Evolutionary conservation across 2,329 filamentous ascomycete species (phyloP).

Genomic region (Alternaria rosae): DNA sequence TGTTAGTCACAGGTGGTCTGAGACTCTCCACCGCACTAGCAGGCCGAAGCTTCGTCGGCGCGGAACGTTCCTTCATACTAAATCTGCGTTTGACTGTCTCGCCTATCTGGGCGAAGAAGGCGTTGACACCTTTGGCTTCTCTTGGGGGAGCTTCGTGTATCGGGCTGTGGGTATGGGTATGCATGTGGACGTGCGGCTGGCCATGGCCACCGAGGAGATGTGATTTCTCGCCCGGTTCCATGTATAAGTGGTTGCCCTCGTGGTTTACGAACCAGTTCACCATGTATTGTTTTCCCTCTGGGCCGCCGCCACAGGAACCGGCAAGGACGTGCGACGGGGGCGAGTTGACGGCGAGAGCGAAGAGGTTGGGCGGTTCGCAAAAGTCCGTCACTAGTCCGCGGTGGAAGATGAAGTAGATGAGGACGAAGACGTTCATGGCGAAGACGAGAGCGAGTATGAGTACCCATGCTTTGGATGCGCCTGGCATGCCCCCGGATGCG

Average conservation of each 20-base stretch:
- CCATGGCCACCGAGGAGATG: constrained; percentile 16
- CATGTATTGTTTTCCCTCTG: constrained; percentile 58
- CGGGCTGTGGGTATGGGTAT: constrained; percentile 11
- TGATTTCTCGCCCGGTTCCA: constrained; percentile 54
- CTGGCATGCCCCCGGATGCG: constrained; percentile 67
- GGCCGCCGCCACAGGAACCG: constrained; percentile 65
- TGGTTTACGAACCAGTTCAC: constrained; percentile 58
- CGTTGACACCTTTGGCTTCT: not conserved
- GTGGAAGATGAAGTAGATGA: constrained; percentile 68
- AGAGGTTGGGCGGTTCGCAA: constrained; percentile 78
- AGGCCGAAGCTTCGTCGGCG: constrained; percentile 23
- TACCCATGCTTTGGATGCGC: constrained; percentile 73
- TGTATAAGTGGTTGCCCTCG: constrained; percentile 61
- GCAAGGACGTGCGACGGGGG: constrained; percentile 61
- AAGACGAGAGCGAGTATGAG: constrained; percentile 71
- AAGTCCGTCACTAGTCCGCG: constrained; percentile 76
- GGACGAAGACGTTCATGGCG: constrained; percentile 69
- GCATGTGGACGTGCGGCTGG: constrained; percentile 19
- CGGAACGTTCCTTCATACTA: constrained; percentile 19
- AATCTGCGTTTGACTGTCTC: constrained; percentile 15
- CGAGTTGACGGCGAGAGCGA: constrained; percentile 73
- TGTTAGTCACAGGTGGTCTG: constrained; percentile 13
- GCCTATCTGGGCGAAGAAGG: constrained; percentile 7
- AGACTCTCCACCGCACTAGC: constrained; percentile 29
- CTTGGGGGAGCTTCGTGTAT: not conserved